Evolutionary conservation across 176 grass and related monocot genomes (phyloP).

Genomic region (Rhynchospora tenuis): DNA sequence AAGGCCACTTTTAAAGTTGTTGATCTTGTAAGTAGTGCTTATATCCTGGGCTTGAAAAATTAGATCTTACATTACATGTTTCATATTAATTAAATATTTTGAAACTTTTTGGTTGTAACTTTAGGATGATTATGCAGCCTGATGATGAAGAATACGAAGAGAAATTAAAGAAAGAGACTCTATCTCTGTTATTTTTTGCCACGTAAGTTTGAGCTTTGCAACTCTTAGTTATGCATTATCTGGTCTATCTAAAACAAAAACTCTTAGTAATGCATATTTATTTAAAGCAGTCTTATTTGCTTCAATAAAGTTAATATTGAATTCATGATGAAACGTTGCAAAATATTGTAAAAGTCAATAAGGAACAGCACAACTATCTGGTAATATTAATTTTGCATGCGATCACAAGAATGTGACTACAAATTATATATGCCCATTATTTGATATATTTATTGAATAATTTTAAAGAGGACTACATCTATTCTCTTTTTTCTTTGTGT

Average conservation of each 20-base stretch:
- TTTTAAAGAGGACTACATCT: neutral
- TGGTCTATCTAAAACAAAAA: too few species aligned
- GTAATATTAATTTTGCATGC: neutral
- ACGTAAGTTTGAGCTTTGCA: slow-evolving; percentile 40
- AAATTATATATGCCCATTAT: neutral
- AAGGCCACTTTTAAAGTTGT: slow-evolving; percentile 77
- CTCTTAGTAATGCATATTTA: neutral
- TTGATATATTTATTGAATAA: neutral
- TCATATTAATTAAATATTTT: neutral
- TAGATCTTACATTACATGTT: neutral
- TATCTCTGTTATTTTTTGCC: slow-evolving; percentile 67
- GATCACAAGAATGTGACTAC: neutral
- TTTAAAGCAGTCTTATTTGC: neutral
- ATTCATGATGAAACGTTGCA: neutral
- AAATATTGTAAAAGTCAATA: neutral
- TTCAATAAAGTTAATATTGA: neutral
- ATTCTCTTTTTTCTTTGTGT: neutral
- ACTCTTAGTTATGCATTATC: too few species aligned
- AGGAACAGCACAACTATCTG: neutral
- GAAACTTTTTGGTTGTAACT: neutral
- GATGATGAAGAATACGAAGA: slow-evolving; percentile 80
- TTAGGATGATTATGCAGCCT: slow-evolving; percentile 81
- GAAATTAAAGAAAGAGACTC: slow-evolving; percentile 77
- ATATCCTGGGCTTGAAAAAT: neutral
- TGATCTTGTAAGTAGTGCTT: slow-evolving; percentile 95